Conservation (phyloP, 1,284 basidiomycete genomes). For the Bondarzewia mesenterica region DNA sequence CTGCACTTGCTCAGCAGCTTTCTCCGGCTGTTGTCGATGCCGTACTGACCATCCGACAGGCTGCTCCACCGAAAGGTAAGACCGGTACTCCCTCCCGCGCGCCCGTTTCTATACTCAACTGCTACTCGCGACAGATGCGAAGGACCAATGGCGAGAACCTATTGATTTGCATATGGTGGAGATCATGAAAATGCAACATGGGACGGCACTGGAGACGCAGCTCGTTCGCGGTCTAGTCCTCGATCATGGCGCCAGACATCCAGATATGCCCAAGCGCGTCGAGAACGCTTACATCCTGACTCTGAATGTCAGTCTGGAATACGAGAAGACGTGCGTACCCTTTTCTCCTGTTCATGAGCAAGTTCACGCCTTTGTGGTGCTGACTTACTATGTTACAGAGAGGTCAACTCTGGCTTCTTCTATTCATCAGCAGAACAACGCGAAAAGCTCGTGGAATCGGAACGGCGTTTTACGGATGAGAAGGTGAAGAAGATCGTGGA, state of each 20-base stretch:
- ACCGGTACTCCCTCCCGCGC: conserved; percentile 15
- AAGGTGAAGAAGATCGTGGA: conserved; percentile 97
- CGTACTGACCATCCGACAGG: conserved; percentile 82
- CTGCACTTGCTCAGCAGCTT: conserved; percentile 80
- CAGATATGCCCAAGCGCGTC: conserved; percentile 98
- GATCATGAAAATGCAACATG: conserved; percentile 99
- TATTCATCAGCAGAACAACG: conserved; percentile 98
- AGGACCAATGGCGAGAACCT: conserved; percentile 72
- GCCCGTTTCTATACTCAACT: too few relatives aligned
- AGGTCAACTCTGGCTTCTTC: conserved; percentile 99
- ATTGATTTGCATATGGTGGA: conserved; percentile 99
- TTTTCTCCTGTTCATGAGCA: neutral
- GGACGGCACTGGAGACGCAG: conserved; percentile 97
- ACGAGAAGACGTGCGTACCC: conserved; percentile 91
- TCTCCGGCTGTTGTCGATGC: conserved; percentile 94
- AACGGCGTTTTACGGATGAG: conserved; percentile 89
- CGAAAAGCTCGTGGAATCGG: conserved; percentile 97
- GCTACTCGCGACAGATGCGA: conserved; percentile 35
- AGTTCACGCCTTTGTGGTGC: conserved; percentile 7
- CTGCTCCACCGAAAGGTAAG: conserved; percentile 50
- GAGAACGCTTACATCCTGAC: conserved; percentile 96
- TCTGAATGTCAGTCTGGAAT: conserved; percentile 96
- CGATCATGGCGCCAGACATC: conserved; percentile 94
- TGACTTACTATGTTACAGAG: conserved; percentile 51
- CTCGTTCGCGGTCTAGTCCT: conserved; percentile 92